These are phyloP conservation scores for Globisporangium cystogenes DNA, from an alignment of 352 stramenopile species.

Conservation along the genomic window DNA sequence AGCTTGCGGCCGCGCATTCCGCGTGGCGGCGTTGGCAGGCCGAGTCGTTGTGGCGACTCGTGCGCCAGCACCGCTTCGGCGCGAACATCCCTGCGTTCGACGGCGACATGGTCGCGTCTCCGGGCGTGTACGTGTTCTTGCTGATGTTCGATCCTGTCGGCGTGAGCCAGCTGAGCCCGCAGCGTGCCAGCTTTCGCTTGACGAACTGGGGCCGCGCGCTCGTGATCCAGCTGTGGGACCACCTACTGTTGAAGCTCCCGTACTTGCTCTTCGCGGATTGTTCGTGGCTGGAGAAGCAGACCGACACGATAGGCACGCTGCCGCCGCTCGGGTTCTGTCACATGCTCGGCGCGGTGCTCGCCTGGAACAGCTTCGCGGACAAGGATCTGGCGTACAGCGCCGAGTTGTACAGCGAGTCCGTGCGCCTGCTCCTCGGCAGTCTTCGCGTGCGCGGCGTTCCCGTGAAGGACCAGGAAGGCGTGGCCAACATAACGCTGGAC, in stretches of 20 bases:
- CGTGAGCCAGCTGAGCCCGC: conserved; percentile 14
- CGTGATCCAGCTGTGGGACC: conserved; percentile 38
- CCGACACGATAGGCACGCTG: conserved; percentile 19
- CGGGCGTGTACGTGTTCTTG: conserved; percentile 44
- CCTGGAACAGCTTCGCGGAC: conserved; percentile 38
- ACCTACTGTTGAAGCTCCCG: conserved; percentile 39
- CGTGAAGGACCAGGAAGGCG: conserved; percentile 1
- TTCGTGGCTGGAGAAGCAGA: conserved; percentile 60
- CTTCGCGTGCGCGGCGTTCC: conserved; percentile 15
- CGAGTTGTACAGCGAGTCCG: conserved; percentile 19
- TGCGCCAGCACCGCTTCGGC: conserved; percentile 15
- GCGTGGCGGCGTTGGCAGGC: conserved; percentile 18
- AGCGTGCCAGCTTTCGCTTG: conserved; percentile 30
- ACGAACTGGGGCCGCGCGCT: conserved; percentile 37
- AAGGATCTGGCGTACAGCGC: conserved; percentile 17
- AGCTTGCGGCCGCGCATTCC: neutral
- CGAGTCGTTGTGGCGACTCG: conserved; percentile 20
- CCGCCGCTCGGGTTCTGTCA: conserved; percentile 46
- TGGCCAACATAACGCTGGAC: neutral
- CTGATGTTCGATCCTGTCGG: conserved; percentile 43
- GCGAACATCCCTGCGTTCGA: conserved; percentile 14
- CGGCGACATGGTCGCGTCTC: conserved; percentile 17
- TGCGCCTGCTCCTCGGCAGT: conserved; percentile 19
- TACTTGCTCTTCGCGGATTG: conserved; percentile 61
- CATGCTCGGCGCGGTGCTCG: conserved; percentile 35